A percentile compares a stretch with the other conserved stretches of the same genome.
Conservation (phyloP, 192 early-diverging fungal species). For the Coemansia sp. region DNA sequence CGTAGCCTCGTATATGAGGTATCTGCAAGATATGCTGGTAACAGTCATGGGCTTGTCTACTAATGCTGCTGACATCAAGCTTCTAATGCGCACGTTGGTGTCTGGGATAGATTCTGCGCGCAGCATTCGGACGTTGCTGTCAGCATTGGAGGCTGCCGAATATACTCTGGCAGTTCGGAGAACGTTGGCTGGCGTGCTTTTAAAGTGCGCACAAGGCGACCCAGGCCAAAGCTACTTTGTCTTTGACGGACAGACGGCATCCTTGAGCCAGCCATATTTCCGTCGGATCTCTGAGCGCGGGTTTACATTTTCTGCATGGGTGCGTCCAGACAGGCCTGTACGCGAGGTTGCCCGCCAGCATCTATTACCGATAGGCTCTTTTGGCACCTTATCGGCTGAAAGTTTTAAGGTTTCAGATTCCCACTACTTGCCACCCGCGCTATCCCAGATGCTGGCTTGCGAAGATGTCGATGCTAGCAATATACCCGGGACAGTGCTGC, state of each 20-base stretch:
- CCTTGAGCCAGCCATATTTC: constrained; percentile 16
- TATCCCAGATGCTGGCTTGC: constrained; percentile 2
- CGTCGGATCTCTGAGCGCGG: constrained; percentile 34
- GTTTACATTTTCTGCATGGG: constrained; percentile 33
- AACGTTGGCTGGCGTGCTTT: constrained; percentile 16
- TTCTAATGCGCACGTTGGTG: constrained; percentile 25
- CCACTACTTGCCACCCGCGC: background rate
- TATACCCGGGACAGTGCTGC: constrained; percentile 10
- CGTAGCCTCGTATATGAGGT: constrained; percentile 11
- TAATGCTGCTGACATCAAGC: constrained; percentile 32
- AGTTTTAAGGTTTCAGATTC: constrained; percentile 3
- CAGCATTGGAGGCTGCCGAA: constrained; percentile 13
- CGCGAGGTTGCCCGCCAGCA: constrained; percentile 14
- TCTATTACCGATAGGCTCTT: constrained; percentile 10
- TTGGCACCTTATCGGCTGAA: constrained; percentile 9
- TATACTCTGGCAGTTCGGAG: constrained; percentile 17
- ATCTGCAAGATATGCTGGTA: constrained; percentile 19
- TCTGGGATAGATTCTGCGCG: constrained; percentile 14
- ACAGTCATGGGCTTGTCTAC: constrained; percentile 25
- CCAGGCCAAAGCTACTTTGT: constrained; percentile 23
- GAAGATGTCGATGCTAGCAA: background rate
- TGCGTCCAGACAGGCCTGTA: constrained; percentile 11
- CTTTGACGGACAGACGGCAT: constrained; percentile 21
- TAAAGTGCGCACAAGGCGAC: constrained; percentile 13
- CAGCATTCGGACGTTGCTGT: background rate